Evolutionary conservation across 1,284 basidiomycete species (phyloP).

Genomic region (Xerocomus tenax): DNA sequence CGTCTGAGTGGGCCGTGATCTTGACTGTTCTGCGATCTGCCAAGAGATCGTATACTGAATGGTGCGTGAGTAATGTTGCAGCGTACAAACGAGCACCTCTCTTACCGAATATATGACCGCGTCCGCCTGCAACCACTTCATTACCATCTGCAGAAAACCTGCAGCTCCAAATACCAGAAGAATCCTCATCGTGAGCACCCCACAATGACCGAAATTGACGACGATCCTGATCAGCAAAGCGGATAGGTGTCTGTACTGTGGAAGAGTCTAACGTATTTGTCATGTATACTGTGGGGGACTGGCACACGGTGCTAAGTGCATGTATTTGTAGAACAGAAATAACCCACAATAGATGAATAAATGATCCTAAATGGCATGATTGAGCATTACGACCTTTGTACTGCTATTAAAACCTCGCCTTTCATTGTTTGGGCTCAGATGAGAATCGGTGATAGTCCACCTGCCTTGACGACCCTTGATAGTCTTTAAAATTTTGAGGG

Average conservation of each 20-base stretch:
- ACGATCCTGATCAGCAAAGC: slow-evolving; percentile 50
- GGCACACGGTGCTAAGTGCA: slow-evolving; percentile 7
- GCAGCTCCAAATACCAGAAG: slow-evolving; percentile 83
- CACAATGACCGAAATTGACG: slow-evolving; percentile 29
- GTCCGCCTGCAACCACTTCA: slow-evolving; percentile 77
- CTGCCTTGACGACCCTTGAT: slow-evolving; percentile 68
- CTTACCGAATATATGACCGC: slow-evolving; percentile 68
- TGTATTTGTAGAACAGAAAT: not conserved
- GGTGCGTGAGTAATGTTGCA: not conserved
- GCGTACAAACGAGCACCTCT: slow-evolving; percentile 7
- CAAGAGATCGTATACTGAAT: slow-evolving; percentile 80
- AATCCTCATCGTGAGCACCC: slow-evolving; percentile 39
- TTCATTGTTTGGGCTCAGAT: slow-evolving; percentile 85
- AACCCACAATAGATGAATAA: slow-evolving; percentile 75
- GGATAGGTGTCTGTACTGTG: slow-evolving; percentile 62
- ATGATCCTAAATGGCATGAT: slow-evolving; percentile 58
- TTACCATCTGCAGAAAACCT: slow-evolving; percentile 93
- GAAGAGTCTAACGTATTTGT: slow-evolving; percentile 71
- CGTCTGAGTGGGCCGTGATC: slow-evolving; percentile 78
- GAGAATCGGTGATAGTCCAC: slow-evolving; percentile 95
- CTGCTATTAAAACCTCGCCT: slow-evolving; percentile 49
- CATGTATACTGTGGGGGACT: slow-evolving; percentile 77
- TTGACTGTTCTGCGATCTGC: slow-evolving; percentile 72
- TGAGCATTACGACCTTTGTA: slow-evolving; percentile 38
- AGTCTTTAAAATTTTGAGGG: slow-evolving; percentile 69